A percentile compares a stretch with the other conserved stretches of the same genome.
Conservation (phyloP, 257 asterid species). For the Solanum habrochaites region DNA sequence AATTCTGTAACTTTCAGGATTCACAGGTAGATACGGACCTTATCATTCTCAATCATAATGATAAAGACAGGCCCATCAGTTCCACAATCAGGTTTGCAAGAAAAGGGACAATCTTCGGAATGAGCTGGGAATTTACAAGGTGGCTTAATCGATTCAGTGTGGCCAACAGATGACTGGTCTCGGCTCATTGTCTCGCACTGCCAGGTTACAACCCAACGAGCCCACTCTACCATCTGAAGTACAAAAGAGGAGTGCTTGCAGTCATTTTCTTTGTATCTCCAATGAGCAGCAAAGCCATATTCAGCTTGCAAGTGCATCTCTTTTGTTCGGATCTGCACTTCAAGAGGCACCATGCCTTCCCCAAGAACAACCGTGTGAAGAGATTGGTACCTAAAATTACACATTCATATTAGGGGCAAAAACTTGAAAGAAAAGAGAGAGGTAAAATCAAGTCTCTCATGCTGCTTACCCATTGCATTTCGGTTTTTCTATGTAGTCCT, state of each 20-base stretch:
- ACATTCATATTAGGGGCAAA: not conserved
- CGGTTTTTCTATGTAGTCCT: conserved; percentile 74
- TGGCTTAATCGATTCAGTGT: conserved; percentile 35
- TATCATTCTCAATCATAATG: conserved; percentile 79
- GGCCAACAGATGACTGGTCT: conserved; percentile 38
- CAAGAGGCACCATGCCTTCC: conserved; percentile 72
- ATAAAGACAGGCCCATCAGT: conserved; percentile 76
- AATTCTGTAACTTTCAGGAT: not conserved
- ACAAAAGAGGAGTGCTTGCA: conserved; percentile 65
- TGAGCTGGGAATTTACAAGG: conserved; percentile 84
- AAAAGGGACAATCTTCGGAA: conserved; percentile 61
- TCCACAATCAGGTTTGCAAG: conserved; percentile 59
- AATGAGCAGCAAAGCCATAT: conserved; percentile 94
- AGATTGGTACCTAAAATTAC: conserved; percentile 48
- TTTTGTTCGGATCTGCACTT: conserved; percentile 89
- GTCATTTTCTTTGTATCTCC: conserved; percentile 97
- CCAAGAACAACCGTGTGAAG: conserved; percentile 77
- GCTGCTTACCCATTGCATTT: conserved; percentile 74
- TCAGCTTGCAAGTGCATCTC: conserved; percentile 99
- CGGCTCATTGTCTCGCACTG: conserved; percentile 82
- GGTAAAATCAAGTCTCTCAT: not conserved
- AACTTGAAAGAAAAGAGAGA: not conserved
- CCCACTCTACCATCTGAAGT: conserved; percentile 99
- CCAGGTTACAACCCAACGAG: conserved; percentile 95
- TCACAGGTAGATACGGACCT: conserved; percentile 31